phyloP scores from a whole-genome alignment of 768 basidiomycete species.

The Phaeotremella fagi region DNA sequence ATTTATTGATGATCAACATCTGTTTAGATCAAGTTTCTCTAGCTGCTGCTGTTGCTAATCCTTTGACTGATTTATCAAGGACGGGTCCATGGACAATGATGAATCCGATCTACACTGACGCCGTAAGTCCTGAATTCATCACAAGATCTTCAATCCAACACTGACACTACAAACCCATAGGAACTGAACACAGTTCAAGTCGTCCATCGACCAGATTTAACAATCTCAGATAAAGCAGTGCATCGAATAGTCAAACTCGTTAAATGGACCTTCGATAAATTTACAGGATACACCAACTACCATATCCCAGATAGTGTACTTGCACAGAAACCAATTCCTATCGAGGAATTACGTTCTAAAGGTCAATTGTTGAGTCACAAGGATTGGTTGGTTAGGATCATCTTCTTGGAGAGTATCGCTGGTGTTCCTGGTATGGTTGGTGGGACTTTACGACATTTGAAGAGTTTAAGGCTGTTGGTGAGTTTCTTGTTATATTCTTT shows the following conservation, averaged over 20 bases:
- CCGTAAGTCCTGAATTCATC: slow-evolving; percentile 27
- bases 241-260: slow-evolving; percentile 57
- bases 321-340: slow-evolving; percentile 55
- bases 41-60: slow-evolving; percentile 4
- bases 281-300: slow-evolving; percentile 78
- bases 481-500: slow-evolving; percentile 18
- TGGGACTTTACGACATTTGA: slow-evolving; percentile 67
- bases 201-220: slow-evolving; percentile 62
- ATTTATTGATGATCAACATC: slow-evolving; percentile 4
- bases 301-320: slow-evolving; percentile 52
- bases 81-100: slow-evolving; percentile 71
- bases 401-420: slow-evolving; percentile 81
- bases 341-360: slow-evolving; percentile 67
- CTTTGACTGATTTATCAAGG: slow-evolving; percentile 29
- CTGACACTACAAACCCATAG: slow-evolving; percentile 15
- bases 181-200: slow-evolving; percentile 56
- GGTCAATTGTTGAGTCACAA: slow-evolving; percentile 70
- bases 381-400: slow-evolving; percentile 63
- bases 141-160: not conserved
- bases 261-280: slow-evolving; percentile 71
- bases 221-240: slow-evolving; percentile 69
- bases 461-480: slow-evolving; percentile 82
- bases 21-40: slow-evolving; percentile 15
- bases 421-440: slow-evolving; percentile 89
- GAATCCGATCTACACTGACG: slow-evolving; percentile 77